Evolutionary conservation across 2,329 filamentous ascomycete species (phyloP).

Genomic region (Teratosphaeria epicoccoides): DNA sequence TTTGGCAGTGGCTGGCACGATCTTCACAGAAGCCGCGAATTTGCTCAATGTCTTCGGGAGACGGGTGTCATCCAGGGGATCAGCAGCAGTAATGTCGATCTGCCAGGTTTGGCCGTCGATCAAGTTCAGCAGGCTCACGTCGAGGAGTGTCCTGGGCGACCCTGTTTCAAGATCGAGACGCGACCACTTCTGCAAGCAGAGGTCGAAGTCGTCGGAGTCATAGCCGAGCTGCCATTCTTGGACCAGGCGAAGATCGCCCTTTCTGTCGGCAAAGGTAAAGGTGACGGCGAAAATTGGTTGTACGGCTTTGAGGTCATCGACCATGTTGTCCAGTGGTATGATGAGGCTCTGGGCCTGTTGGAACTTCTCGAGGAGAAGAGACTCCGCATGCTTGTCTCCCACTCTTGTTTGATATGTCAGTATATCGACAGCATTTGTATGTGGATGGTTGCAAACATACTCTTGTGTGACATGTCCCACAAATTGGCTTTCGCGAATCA

Average conservation of each 20-base stretch:
- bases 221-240: conserved; percentile 17
- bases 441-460: conserved; percentile 13
- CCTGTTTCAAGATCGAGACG: conserved; percentile 17
- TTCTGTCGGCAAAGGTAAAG: conserved; percentile 18
- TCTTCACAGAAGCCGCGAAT: conserved; percentile 13
- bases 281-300: conserved; percentile 20
- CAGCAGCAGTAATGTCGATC: conserved; percentile 19
- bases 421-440: background rate
- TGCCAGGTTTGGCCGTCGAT: conserved; percentile 21
- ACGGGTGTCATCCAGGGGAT: conserved; percentile 8
- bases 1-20: conserved; percentile 7
- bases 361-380: conserved; percentile 10
- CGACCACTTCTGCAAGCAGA: conserved; percentile 15
- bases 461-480: conserved; percentile 22
- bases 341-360: conserved; percentile 14
- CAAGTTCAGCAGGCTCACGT: conserved; percentile 20
- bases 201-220: conserved; percentile 5
- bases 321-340: conserved; percentile 13
- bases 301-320: conserved; percentile 14
- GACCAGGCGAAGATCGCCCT: conserved; percentile 16
- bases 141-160: conserved; percentile 14
- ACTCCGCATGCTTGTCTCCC: conserved; percentile 15
- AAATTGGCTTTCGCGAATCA: conserved; percentile 23
- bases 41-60: conserved; percentile 8
- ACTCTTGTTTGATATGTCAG: conserved; percentile 12